Percentiles rank a stretch among this genome's conserved stretches.
phyloP scores from a whole-genome alignment of 1,284 basidiomycete genomes.

The Malassezia sympodialis region DNA sequence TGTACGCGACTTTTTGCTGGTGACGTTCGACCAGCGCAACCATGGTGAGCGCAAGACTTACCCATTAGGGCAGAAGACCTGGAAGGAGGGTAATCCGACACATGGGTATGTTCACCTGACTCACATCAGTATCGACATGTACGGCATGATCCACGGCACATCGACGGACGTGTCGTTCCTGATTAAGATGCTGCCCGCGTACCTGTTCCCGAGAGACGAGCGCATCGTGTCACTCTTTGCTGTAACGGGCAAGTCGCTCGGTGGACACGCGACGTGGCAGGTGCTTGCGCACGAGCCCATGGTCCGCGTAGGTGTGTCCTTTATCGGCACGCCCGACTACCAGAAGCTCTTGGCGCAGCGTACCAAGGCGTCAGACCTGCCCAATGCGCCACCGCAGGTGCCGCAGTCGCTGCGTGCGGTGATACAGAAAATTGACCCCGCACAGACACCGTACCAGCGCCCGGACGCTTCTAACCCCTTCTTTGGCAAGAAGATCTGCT shows the following conservation, averaged over 20 bases:
- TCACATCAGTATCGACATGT: conserved; percentile 40
- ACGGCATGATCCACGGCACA: conserved; percentile 55
- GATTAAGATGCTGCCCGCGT: conserved; percentile 67
- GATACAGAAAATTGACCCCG: conserved; percentile 33
- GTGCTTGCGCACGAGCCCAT: conserved; percentile 58
- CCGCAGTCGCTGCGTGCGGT: conserved; percentile 31
- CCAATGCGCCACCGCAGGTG: conserved; percentile 36
- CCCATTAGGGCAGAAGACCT: conserved; percentile 37
- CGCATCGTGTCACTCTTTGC: conserved; percentile 61
- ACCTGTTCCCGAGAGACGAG: conserved; percentile 65
- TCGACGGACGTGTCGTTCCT: conserved; percentile 67
- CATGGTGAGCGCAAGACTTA: conserved; percentile 47
- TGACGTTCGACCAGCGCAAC: conserved; percentile 49
- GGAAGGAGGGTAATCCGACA: conserved; percentile 42
- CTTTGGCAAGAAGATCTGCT: conserved; percentile 44
- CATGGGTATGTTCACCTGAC: conserved; percentile 23
- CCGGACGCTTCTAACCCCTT: conserved; percentile 24
- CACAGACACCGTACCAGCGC: conserved; percentile 24
- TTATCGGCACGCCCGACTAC: conserved; percentile 68
- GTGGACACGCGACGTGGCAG: conserved; percentile 69
- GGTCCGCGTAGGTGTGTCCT: conserved; percentile 62
- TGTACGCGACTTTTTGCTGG: conserved; percentile 40
- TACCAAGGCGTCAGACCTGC: conserved; percentile 29
- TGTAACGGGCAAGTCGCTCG: conserved; percentile 61
- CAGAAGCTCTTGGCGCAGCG: conserved; percentile 30